Evolutionary conservation across 176 grass and related monocot species (phyloP), one percentile per base, ranked within the genome.

Genomic region (Eleusine coracana): DNA sequence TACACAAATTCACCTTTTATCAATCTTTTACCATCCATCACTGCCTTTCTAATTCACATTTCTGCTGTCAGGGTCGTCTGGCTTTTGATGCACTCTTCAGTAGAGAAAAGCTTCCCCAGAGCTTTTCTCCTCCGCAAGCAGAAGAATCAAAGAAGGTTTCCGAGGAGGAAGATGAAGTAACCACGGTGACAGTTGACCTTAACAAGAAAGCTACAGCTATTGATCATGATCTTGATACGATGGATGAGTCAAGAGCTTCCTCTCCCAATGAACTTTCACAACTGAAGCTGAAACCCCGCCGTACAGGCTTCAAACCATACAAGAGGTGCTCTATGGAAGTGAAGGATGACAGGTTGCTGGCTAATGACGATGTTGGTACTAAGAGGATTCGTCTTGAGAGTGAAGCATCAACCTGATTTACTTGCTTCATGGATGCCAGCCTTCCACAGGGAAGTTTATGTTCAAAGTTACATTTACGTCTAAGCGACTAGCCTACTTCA

Each of bases 241-340:
- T 58, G 21, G 80, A 78, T 36, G 82, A 42, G 31, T 20, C 79
- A 79, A 88, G 76, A 52, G 49, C 31, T 78, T 79, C 68, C 48
- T 90, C 86, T 50, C 64, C 88, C 36, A 88, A 34, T 77, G 88
- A 85, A 62, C 41, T 86, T 51, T 75, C 42, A 55, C 83, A 87
- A 1, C 65, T 77, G 68, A 96, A 90, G 68, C 69, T 93, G 76
- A 98, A 96, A 85, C 87, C 76, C 3, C 84, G 83, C 71, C 72
- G 87, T 72, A 95, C 91, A 82, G 96, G 96, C 65, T 98, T 98
- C 74, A 98, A 93, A 62, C 96, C 96, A 27, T 98, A 98, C 75
- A 98, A 95, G 58, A 95, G 93, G 70, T 96, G 96, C 71, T 93
- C 96, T 18, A 66, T 88, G 62, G 96, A 93, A 91, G 96, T 90